Conservation (phyloP, 164 flowering plant species). For the Magnolia sinica region DNA sequence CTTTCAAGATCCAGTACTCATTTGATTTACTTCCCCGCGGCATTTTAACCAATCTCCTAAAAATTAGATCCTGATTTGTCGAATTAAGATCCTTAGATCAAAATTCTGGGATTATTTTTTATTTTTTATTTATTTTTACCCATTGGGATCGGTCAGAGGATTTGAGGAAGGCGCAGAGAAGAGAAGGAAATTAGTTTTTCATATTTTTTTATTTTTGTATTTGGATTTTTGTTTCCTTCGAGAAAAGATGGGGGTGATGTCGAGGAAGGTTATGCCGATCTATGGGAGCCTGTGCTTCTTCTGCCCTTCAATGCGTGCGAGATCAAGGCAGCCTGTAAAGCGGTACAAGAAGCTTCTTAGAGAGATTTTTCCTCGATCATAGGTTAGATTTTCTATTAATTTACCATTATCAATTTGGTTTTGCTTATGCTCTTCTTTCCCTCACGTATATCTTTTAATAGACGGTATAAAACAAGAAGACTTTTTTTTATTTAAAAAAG, state of each 20-base stretch:
- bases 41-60: neutral
- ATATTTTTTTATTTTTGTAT: neutral
- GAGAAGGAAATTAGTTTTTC: slow-evolving; percentile 17
- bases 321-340: slow-evolving; percentile 97
- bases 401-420: neutral
- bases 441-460: too few species aligned
- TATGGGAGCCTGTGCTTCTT: slow-evolving; percentile 81
- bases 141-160: neutral
- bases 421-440: neutral
- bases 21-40: neutral
- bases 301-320: slow-evolving; percentile 75
- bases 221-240: neutral
- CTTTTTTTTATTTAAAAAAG: too few species aligned
- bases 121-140: slow-evolving; percentile 3
- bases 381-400: neutral
- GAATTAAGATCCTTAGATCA: neutral
- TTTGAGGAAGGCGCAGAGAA: slow-evolving; percentile 16
- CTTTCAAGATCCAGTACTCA: neutral
- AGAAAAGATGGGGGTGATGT: slow-evolving; percentile 63
- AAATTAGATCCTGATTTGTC: neutral
- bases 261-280: slow-evolving; percentile 75
- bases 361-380: slow-evolving; percentile 65
- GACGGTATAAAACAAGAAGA: too few species aligned
- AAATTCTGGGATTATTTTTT: neutral
- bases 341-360: slow-evolving; percentile 91